Evolutionary conservation across 2,329 filamentous ascomycete genomes (phyloP), one percentile per base, ranked within the genome.

Genomic region (Arachnopeziza araneosa): DNA sequence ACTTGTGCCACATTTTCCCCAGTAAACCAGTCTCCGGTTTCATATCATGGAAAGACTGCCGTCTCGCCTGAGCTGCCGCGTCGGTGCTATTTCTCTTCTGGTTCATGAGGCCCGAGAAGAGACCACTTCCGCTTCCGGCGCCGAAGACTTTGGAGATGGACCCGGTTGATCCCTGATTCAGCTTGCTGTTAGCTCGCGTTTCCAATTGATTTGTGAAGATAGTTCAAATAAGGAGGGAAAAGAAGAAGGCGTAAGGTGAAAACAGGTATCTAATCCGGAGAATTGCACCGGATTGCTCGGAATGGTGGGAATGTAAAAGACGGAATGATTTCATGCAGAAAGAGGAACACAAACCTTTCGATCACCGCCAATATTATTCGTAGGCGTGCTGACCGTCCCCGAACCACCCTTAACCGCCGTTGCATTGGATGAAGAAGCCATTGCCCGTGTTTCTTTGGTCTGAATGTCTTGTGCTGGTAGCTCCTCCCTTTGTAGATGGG

Each of bases 1-100:
- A 73, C 71, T 68, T 70, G 54, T 72, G 63, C 71, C 71, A 73
- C 67, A 71, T 66, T 60, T 68, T 66, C 0, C 70, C 71, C 50
- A 73, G 54, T 54, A 77, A 69, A 0, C 76, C 75, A 0, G 69
- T 67, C 26, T 71, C 65, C 9, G 73, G 68, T 56, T 70, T 68
- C 71, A 79, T 76, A n/a, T 80, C 78, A 55, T 71, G 72, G 69
- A 75, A 80, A 61, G 75, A 78, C 23, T 73, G 68, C 36, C 76
- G 69, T 52, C 78, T 70, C 1, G 70, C 72, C 7, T 68, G 64
- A 50, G 74, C 67, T 1, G 66, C 64, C 0, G 73, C 69, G 64
- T 79, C 76, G 10, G 57, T 59, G 1, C 69, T 72, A 49, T 74
- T 74, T 12, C 78, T 73, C 64, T 80, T 80, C 68, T 78, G 77